These are phyloP conservation scores for Serendipita sp. DNA, from an alignment of 768 basidiomycete genomes.

Conservation along the genomic window DNA sequence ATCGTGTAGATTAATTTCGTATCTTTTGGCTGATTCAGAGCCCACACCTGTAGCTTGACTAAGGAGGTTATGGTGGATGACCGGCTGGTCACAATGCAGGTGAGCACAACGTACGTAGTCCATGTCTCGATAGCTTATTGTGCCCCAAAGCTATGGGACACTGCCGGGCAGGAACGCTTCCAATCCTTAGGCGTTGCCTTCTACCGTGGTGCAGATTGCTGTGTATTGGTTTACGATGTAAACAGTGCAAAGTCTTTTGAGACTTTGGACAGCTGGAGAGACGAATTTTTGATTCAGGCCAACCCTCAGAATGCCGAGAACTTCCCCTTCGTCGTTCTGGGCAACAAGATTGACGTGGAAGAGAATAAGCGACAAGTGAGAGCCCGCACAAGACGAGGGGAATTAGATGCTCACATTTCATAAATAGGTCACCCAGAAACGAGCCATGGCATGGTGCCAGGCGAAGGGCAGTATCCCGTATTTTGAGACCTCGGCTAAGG, in stretches of 20 bases:
- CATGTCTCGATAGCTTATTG: not conserved
- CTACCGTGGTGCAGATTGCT: conserved; percentile 98
- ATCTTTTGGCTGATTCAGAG: no score
- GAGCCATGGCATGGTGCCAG: conserved; percentile 99
- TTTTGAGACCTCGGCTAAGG: conserved; percentile 99
- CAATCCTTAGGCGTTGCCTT: conserved; percentile 98
- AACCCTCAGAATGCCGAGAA: conserved; percentile 98
- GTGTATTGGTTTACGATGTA: conserved; percentile 97
- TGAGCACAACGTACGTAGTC: conserved; percentile 20
- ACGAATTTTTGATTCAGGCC: conserved; percentile 98
- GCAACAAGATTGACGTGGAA: conserved; percentile 99
- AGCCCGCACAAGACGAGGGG: not conserved
- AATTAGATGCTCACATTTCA: not conserved
- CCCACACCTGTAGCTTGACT: conserved; percentile 46
- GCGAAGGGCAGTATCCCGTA: conserved; percentile 99
- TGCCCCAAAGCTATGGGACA: conserved; percentile 77
- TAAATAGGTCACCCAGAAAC: conserved; percentile 94
- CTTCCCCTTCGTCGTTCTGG: conserved; percentile 97
- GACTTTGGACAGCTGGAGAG: conserved; percentile 96
- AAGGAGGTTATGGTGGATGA: conserved; percentile 99
- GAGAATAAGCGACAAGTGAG: conserved; percentile 92
- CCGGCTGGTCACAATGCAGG: conserved; percentile 97
- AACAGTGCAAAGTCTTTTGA: conserved; percentile 98
- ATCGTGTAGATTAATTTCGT: no score
- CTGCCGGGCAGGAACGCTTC: conserved; percentile 98